Evolutionary conservation across 2,329 filamentous ascomycete genomes (phyloP), one percentile per base, ranked within the genome.

Genomic region (Trichoderma lentiforme): DNA sequence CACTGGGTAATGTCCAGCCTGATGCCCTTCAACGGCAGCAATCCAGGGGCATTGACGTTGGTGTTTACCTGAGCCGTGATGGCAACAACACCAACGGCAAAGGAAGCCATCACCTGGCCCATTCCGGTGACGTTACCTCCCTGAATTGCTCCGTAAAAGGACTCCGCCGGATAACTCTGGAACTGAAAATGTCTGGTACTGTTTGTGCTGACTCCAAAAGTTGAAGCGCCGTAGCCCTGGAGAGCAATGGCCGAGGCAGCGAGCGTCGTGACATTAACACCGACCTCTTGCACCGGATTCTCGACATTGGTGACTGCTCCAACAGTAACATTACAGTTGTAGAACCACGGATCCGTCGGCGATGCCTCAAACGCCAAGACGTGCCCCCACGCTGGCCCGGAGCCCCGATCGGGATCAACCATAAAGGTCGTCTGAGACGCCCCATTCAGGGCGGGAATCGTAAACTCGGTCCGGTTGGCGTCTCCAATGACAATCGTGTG

Each of bases 111-210:
- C 6, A 78, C 66, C 9, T 75, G 76, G 4, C 80, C 84, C 76
- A 88, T 83, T 0, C 67, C 70, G 0, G 76, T 34, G 0, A 58
- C 53, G 28, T 75, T 73, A 1, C 84, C 84, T 14, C 77, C 70
- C 14, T 75, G 67, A 3, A 80, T 76, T 0, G 56, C 47, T 2
- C 84, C 84, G 65, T 81, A 84, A 5, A 77, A 72, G 1, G 81
- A 81, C 65, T 84, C 81, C 30, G 80, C 77, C 0, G 84, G 84
- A 65, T 85, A 86, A 11, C 80, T 81, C 74, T 84, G 82, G 58
- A 78, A 81, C 73, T 80, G 79, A 43, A 76, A 72, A 66, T 73
- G 67, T 18, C 73, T 70, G 39, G 76, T 73, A 70, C 73, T 73
- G 72, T 76, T 76, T 65, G 75, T 76, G 65, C 34, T 75, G 12